Base-by-base conservation (phyloP, 768 basidiomycete genomes). In the Lentinus brumalis region DNA sequence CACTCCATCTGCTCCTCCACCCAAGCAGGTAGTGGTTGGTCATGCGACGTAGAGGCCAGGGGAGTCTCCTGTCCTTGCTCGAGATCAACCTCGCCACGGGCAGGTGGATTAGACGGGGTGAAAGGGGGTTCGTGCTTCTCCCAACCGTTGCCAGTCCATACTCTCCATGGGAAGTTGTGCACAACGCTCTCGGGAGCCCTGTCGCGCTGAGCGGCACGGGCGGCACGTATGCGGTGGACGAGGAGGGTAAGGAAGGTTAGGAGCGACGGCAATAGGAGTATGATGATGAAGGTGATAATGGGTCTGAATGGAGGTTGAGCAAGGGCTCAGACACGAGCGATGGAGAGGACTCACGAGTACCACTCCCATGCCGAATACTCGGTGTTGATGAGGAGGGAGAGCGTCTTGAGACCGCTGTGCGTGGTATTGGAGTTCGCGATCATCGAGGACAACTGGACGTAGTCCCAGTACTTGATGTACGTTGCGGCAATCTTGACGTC, bases 281-380 rank as follows among this genome's bases (percentile, higher is more conserved):
- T 92, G 61, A 94, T 79, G 60, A 95, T 78, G 69, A 94, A 92
- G 10, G 92, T 94, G 57, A 94, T 80, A 64, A 94, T 89, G 14
- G 92, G 92, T 53, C 91, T 93, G 63, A 1, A 32, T 6, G 32
- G 15, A 21, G 31, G 16, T 15, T 31, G 30, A 45, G 6, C 35
- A 39, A 16, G 9, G n/a, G 4, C 9, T 3, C 12, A 40, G 31
- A 21, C 6, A 61, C 41, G 6, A n/a, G 10, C 6, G 32, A n/a
- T 55, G 60, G 47, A 31, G 12, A 44, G 29, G 57, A 65, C 83
- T 86, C 67, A 93, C 91, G 91, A 93, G 70, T 93, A 94, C 92
- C 94, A 96, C 70, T 94, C 92, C 88, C 92, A 95, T 45, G 88
- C 84, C 14, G 89, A 88, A 69, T 88, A 89, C 63, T 91, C 89